These are phyloP conservation scores for Aspergillus awamori DNA, from an alignment of 2,329 filamentous ascomycete genomes.

Conservation along the genomic window DNA sequence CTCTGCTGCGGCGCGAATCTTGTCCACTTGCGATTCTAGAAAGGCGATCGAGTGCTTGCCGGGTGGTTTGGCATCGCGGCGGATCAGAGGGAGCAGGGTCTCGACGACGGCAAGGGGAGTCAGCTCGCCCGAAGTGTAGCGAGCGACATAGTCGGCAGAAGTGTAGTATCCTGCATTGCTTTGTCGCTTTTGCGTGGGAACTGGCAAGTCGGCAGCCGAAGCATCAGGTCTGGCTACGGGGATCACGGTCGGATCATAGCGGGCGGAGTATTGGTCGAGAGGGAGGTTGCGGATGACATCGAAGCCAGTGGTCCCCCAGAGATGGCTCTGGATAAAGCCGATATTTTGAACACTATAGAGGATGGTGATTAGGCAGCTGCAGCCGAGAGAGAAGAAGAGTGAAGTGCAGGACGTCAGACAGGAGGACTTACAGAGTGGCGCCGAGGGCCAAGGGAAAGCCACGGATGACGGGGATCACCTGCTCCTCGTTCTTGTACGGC, in stretches of 20 bases:
- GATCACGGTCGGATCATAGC: conserved; percentile 62
- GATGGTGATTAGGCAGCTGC: not conserved
- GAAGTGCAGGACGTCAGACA: conserved; percentile 9
- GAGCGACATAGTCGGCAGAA: conserved; percentile 73
- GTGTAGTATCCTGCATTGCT: conserved; percentile 62
- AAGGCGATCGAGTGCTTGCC: conserved; percentile 73
- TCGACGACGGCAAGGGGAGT: conserved; percentile 75
- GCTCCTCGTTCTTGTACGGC: conserved; percentile 53
- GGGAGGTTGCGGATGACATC: conserved; percentile 57
- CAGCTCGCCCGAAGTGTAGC: conserved; percentile 69
- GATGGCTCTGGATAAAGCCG: conserved; percentile 62
- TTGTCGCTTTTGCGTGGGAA: conserved; percentile 40
- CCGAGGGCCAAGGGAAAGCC: conserved; percentile 66
- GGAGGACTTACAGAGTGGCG: conserved; percentile 58
- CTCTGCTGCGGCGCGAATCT: conserved; percentile 67
- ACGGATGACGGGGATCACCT: conserved; percentile 70
- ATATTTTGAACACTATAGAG: conserved; percentile 59
- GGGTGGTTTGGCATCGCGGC: conserved; percentile 56
- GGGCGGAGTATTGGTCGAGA: conserved; percentile 57
- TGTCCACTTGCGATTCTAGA: conserved; percentile 65
- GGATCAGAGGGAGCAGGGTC: conserved; percentile 70
- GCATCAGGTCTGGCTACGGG: conserved; percentile 36
- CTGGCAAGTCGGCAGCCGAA: conserved; percentile 25
- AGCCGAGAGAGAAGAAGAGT: not conserved
- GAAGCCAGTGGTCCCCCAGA: conserved; percentile 75